Evolutionary conservation across 2,329 filamentous ascomycete species (phyloP), one percentile per base, ranked within the genome.

Genomic region (Xylaria multiplex): DNA sequence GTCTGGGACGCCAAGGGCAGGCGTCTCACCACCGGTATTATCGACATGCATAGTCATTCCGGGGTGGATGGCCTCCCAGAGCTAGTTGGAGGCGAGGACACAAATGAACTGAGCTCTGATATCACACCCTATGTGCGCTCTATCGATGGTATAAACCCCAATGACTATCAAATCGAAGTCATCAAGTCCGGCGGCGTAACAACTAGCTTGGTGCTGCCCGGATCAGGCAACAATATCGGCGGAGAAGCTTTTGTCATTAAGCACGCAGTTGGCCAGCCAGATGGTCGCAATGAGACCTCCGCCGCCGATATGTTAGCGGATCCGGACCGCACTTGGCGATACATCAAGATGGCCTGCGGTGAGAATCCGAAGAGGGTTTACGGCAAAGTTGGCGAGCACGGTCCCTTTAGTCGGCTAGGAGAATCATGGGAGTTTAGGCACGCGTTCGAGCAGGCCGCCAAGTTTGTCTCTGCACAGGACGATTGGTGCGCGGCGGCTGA

Each of bases 271-370:
- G 88, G 88, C 22, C 82, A 81, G 62, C 71, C 80, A 0, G 85
- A 90, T 69, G 87, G 89, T 3, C 84, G 89, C 24, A 79, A 82
- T 16, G 89, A 91, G 75, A 84, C 89, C 49, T 90, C 88, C 59
- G 87, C 86, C 2, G 78, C 82, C 27, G 86, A 90, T 69, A 83
- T 91, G 80, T 81, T 91, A 9, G 89, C 90, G 1, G 88, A 91
- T 58, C 89, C 89, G 0, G 88, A 90, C 48, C 81, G 82, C 24
- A 86, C 81, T 66, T 90, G 88, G 86, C 83, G 90, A 22, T 92
- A 90, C 76, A 90, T 92, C 83, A 92, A 92, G 79, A 92, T 92
- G 89, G 90, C 90, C 0, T 92, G 89, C 69, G 90, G 90, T 42
- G 90, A 92, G 77, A 92, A 92, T 71, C 81, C 89, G 1, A 91